Percentiles rank a stretch among this genome's conserved stretches.
Conservation (phyloP, 192 early-diverging fungal genomes). For the Mortierella antarctica region DNA sequence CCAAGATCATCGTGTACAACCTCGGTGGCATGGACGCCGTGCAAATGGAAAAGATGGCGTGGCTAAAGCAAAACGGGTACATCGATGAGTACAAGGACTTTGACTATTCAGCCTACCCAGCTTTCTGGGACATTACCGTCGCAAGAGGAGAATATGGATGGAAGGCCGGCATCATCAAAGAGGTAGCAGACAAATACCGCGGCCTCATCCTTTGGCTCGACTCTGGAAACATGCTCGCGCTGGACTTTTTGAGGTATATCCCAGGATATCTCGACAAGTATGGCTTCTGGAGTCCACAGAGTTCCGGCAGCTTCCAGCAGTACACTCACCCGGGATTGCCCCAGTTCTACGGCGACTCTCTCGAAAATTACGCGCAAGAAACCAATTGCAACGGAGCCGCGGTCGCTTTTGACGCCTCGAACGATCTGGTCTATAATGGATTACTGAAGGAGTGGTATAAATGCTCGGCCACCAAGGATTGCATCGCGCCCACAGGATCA, state of each 20-base stretch:
- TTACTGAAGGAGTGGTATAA: constrained; percentile 57
- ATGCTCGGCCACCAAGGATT: constrained; percentile 56
- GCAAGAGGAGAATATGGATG: constrained; percentile 65
- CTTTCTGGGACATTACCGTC: constrained; percentile 62
- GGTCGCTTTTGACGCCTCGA: constrained; percentile 58
- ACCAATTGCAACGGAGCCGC: constrained; percentile 67
- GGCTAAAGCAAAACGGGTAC: constrained; percentile 54
- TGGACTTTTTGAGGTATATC: constrained; percentile 59
- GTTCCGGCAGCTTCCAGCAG: constrained; percentile 35
- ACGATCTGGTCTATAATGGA: constrained; percentile 51
- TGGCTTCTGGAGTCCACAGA: constrained; percentile 64
- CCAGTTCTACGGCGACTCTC: constrained; percentile 50
- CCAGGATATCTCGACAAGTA: constrained; percentile 50
- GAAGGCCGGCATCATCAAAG: constrained; percentile 65
- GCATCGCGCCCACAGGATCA: constrained; percentile 64
- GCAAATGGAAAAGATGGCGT: constrained; percentile 54
- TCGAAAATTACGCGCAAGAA: constrained; percentile 41
- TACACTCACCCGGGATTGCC: constrained; percentile 64
- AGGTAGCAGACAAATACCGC: constrained; percentile 53
- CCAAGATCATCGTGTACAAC: constrained; percentile 63
- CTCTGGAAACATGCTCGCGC: constrained; percentile 57
- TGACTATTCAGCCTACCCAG: constrained; percentile 58
- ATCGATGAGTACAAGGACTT: constrained; percentile 59
- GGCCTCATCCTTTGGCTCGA: constrained; percentile 65
- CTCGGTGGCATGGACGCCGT: constrained; percentile 59